These are phyloP conservation scores for Fusarium sp. DNA, from an alignment of 2,329 filamentous ascomycete genomes.

Conservation along the genomic window DNA sequence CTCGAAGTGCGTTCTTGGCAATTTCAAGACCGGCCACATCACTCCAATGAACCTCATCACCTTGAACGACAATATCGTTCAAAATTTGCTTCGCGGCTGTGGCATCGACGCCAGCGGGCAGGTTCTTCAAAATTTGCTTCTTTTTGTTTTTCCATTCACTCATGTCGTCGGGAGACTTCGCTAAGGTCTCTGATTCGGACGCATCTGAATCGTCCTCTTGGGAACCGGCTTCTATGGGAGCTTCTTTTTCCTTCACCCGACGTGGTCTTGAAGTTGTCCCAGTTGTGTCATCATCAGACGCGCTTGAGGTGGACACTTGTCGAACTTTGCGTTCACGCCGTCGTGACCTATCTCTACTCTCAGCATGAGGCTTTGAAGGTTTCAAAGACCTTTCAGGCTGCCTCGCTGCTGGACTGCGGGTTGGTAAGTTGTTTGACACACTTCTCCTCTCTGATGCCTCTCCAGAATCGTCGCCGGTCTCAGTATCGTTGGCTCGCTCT, in stretches of 20 bases:
- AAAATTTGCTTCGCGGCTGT: constrained; percentile 89
- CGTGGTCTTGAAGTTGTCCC: constrained; percentile 42
- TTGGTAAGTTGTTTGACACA: constrained; percentile 24
- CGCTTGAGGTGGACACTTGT: constrained; percentile 43
- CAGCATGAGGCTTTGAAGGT: constrained; percentile 24
- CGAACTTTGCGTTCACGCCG: constrained; percentile 36
- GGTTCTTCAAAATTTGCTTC: constrained; percentile 75
- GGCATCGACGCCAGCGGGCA: constrained; percentile 86
- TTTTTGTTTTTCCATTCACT: constrained; percentile 72
- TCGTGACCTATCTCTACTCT: constrained; percentile 33
- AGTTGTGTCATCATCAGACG: constrained; percentile 43
- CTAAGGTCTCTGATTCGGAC: constrained; percentile 49
- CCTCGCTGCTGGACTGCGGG: constrained; percentile 32
- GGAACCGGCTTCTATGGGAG: constrained; percentile 55
- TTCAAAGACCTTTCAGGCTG: constrained; percentile 26
- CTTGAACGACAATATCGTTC: constrained; percentile 94
- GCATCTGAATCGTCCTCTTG: constrained; percentile 62
- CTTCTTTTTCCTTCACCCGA: constrained; percentile 48
- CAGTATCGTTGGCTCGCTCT: constrained; percentile 28
- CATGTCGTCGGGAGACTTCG: constrained; percentile 55
- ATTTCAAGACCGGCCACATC: constrained; percentile 92
- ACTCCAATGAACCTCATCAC: constrained; percentile 93
- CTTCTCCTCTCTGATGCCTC: constrained; percentile 36
- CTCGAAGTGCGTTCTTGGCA: constrained; percentile 91
- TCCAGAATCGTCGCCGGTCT: constrained; percentile 39